Evolutionary conservation across 805 yeast genomes (phyloP), one percentile per base, ranked within the genome.

Genomic region (Millerago galiae): DNA sequence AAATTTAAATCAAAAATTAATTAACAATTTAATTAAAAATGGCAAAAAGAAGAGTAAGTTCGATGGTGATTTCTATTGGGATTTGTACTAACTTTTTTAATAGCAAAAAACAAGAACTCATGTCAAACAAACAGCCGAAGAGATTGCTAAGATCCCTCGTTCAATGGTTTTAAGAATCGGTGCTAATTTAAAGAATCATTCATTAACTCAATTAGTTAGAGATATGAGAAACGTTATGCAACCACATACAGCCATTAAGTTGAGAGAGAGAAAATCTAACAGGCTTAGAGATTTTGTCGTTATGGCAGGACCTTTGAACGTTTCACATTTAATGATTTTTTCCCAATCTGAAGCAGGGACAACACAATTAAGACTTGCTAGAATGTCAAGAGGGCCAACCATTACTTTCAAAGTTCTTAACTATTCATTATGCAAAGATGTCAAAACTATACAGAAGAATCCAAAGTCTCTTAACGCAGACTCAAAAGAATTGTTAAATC

Each of bases 251-350:
- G 97, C 98, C 11, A 79, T 88, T 55, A 84, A 79, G 51, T 72
- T 93, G 45, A 74, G 81, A 50, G 99, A 93, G 65, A 72, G 98
- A 39, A 87, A 86, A 59, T 71, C 86, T 32, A 93, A 93, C 63
- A 85, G 81, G 58, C 70, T 93, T 51, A 87, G 84, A 61, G 99
- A 91, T 65, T 93, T 84, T 54, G 76, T 90, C n/a, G 95, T 88
- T n/a, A 90, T 93, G 96, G 86, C 96, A 31, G 98, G 98, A 6
- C 98, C 98, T 12, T 70, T 93, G 35, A 95, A 95, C 24, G 96
- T 93, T 17, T 74, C 91, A 7, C 96, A 91, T 64, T 65, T 93
- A 57, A 78, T 93, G 65, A 70, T 91, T 16, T 90, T 93, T 68
- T 82, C 88, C 48, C 96, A 89, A 60, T 75, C 85, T 31, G 83